Percentiles rank a stretch among this genome's conserved stretches.
phyloP scores from a whole-genome alignment of 108 stramenopile genomes.

The Cyclotella atomus region DNA sequence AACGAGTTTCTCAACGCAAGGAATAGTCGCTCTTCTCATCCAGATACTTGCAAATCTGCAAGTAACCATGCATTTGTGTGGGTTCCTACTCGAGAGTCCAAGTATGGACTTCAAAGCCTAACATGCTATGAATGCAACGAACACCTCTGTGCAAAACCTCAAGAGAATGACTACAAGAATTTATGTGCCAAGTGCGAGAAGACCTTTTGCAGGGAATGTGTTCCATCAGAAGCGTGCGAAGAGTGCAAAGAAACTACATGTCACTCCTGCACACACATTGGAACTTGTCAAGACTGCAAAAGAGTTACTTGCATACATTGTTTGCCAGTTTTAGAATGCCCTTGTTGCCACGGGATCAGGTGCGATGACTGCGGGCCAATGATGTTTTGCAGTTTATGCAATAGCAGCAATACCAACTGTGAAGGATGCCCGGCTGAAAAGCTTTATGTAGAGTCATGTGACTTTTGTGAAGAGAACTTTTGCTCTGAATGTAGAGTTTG shows the following conservation, averaged over 20 bases:
- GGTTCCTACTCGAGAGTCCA: neutral
- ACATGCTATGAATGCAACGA: constrained; percentile 20
- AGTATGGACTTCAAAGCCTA: constrained; percentile 10
- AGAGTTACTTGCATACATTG: neutral
- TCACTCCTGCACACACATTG: neutral
- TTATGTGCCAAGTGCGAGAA: constrained; percentile 4
- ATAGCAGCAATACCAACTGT: neutral
- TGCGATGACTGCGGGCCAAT: constrained; percentile 10
- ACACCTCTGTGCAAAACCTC: constrained; percentile 10
- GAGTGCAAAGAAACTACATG: neutral
- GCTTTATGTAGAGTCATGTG: neutral
- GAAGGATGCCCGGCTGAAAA: neutral
- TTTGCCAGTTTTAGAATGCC: neutral
- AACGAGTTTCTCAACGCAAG: neutral
- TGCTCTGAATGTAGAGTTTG: constrained; percentile 1
- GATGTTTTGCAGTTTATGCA: neutral
- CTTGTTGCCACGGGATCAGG: neutral
- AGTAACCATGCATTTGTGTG: neutral
- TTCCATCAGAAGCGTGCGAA: neutral
- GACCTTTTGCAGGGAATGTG: constrained; percentile 12
- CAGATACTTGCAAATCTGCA: neutral
- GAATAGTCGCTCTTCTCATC: neutral
- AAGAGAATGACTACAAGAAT: neutral
- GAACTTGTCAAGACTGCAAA: constrained; percentile 16
- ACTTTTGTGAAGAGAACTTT: constrained; percentile 6